phyloP scores from a whole-genome alignment of 2,329 filamentous ascomycete species.

The Ustulina deusta region DNA sequence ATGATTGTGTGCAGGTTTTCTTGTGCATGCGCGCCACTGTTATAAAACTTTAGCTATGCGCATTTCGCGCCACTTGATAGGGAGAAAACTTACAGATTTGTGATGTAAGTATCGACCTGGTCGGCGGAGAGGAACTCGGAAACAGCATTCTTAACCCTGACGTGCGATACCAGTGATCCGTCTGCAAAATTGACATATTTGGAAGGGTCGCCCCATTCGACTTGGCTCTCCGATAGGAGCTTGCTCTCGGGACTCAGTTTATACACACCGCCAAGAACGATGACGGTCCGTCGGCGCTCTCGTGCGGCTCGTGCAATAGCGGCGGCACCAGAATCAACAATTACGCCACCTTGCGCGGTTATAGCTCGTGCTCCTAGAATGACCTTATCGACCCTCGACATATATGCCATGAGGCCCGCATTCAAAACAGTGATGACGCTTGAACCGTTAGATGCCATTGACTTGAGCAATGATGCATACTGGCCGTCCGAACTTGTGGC shows the following conservation, averaged over 20 bases:
- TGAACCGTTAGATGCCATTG: slow-evolving; percentile 81
- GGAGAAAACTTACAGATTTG: slow-evolving; percentile 75
- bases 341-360: slow-evolving; percentile 85
- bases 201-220: slow-evolving; percentile 87
- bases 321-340: slow-evolving; percentile 85
- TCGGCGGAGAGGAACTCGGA: slow-evolving; percentile 86
- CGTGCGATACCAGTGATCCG: slow-evolving; percentile 79
- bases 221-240: slow-evolving; percentile 82
- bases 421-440: slow-evolving; percentile 87
- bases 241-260: slow-evolving; percentile 92
- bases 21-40: slow-evolving; percentile 57
- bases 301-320: slow-evolving; percentile 87
- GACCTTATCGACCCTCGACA: slow-evolving; percentile 96
- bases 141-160: slow-evolving; percentile 82
- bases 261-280: slow-evolving; percentile 91
- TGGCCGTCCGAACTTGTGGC: slow-evolving; percentile 54
- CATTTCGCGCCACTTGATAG: neutral
- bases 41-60: slow-evolving; percentile 16
- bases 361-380: slow-evolving; percentile 90
- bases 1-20: slow-evolving; percentile 80
- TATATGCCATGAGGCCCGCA: slow-evolving; percentile 88
- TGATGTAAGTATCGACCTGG: slow-evolving; percentile 83
- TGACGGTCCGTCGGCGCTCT: slow-evolving; percentile 83
- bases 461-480: slow-evolving; percentile 75
- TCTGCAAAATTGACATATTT: slow-evolving; percentile 83